phyloP scores from a whole-genome alignment of 73 alveolate species.

The Stentor coeruleus region DNA sequence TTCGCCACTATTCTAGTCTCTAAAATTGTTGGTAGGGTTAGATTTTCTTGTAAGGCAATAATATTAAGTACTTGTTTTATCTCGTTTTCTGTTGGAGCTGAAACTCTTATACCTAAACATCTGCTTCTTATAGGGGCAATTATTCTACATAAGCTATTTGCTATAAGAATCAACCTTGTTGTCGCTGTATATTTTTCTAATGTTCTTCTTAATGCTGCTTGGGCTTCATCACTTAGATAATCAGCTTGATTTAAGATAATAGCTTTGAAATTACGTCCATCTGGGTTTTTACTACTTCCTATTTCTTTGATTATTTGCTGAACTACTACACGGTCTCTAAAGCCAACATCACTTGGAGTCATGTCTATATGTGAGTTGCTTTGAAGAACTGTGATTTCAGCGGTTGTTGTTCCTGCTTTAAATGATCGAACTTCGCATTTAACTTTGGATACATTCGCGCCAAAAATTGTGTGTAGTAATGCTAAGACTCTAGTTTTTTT shows the following conservation, averaged over 20 bases:
- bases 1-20: constrained; percentile 46
- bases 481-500: constrained; percentile 90
- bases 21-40: constrained; percentile 47
- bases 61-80: constrained; percentile 42
- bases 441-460: constrained; percentile 77
- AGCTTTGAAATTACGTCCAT: constrained; percentile 62
- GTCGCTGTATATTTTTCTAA: constrained; percentile 96
- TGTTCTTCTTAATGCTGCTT: constrained; percentile 96
- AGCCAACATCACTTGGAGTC: constrained; percentile 95
- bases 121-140: constrained; percentile 92
- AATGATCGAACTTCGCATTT: constrained; percentile 47
- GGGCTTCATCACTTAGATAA: constrained; percentile 89
- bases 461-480: constrained; percentile 81
- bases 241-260: constrained; percentile 92
- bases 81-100: constrained; percentile 81
- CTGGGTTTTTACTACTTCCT: constrained; percentile 53
- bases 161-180: constrained; percentile 83
- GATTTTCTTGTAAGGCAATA: constrained; percentile 56
- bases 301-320: constrained; percentile 90
- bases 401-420: constrained; percentile 42
- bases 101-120: constrained; percentile 89
- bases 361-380: constrained; percentile 86
- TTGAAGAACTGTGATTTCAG: constrained; percentile 77
- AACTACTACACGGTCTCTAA: constrained; percentile 87
- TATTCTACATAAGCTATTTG: constrained; percentile 82